These are phyloP conservation scores for Aspergillus clavatus DNA, from an alignment of 2,329 filamentous ascomycete species.

Conservation along the genomic window DNA sequence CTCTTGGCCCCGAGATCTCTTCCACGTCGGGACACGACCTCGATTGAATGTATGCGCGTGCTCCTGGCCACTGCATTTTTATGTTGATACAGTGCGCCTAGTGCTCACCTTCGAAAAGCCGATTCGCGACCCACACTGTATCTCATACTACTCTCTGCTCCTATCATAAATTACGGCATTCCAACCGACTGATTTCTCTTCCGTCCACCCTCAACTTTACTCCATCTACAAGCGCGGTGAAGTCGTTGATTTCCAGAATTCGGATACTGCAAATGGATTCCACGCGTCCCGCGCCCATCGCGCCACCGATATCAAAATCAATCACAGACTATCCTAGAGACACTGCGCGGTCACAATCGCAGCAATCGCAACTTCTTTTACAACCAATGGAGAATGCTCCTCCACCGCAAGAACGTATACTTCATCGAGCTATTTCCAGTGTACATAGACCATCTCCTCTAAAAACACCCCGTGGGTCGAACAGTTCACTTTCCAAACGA, in stretches of 20 bases:
- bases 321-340: constrained; percentile 39
- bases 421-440: constrained; percentile 56
- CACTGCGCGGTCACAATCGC: constrained; percentile 31
- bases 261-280: constrained; percentile 31
- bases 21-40: neutral
- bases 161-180: neutral
- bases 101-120: neutral
- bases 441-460: constrained; percentile 60
- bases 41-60: neutral
- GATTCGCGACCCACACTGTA: neutral
- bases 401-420: constrained; percentile 58
- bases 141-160: too few relatives aligned
- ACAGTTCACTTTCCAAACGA: constrained; percentile 54
- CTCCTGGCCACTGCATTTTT: neutral
- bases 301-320: constrained; percentile 58
- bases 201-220: neutral
- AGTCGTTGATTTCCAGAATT: neutral
- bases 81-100: neutral
- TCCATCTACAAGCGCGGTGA: neutral
- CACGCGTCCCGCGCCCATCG: constrained; percentile 42
- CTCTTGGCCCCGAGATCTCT: neutral
- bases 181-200: too few relatives aligned
- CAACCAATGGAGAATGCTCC: constrained; percentile 36
- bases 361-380: constrained; percentile 51
- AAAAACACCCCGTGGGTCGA: constrained; percentile 55